A percentile compares a stretch with the other conserved stretches of the same genome.
These are phyloP conservation scores for Candida broadrunensis DNA, from an alignment of 805 yeast species.

Conservation along the genomic window DNA sequence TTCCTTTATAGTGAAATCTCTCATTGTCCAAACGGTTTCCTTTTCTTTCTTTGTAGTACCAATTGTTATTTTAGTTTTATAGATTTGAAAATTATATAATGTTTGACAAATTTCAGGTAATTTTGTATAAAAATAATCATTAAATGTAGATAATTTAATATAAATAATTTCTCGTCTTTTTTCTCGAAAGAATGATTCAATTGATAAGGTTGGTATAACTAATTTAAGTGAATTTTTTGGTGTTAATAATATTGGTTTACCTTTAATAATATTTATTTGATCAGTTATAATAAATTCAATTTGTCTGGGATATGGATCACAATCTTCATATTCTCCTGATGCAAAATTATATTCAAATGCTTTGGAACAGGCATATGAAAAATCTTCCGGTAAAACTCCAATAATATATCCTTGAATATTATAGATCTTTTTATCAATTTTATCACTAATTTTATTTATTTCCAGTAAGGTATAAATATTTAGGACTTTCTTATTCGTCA, in stretches of 20 bases:
- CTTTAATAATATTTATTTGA: background rate
- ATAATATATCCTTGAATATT: conserved; percentile 16
- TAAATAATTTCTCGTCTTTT: conserved; percentile 14
- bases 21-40: conserved; percentile 7
- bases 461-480: background rate
- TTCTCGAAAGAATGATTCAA: conserved; percentile 9
- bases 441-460: background rate
- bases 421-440: conserved; percentile 11
- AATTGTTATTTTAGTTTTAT: conserved; percentile 4
- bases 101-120: background rate
- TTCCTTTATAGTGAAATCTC: conserved; percentile 2
- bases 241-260: conserved; percentile 4
- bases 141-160: conserved; percentile 1
- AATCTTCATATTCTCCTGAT: conserved; percentile 4
- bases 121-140: conserved; percentile 1
- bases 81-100: conserved; percentile 5
- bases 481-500: too few relatives aligned
- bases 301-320: conserved; percentile 23
- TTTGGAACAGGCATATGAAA: conserved; percentile 26
- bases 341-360: conserved; percentile 11
- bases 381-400: conserved; percentile 23
- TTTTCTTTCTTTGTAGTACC: background rate
- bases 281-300: conserved; percentile 24
- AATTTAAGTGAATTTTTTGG: conserved; percentile 11
- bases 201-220: conserved; percentile 10